phyloP scores from a whole-genome alignment of 805 yeast genomes.

The Grigorovia transvaalensis region DNA sequence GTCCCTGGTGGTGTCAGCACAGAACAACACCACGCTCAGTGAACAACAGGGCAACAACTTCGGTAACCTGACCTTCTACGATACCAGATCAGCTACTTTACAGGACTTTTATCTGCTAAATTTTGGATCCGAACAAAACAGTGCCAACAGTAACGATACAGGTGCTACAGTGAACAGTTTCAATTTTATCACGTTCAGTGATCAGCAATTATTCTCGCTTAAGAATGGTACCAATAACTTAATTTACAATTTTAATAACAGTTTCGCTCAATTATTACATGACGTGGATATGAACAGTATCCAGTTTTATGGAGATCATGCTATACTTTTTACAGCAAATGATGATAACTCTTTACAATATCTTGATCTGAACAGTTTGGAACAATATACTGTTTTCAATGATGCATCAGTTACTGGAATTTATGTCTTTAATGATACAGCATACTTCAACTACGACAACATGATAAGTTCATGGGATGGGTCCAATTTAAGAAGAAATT shows the following conservation, averaged over 20 bases:
- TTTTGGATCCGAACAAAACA: background rate
- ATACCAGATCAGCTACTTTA: background rate
- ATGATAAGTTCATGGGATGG: background rate
- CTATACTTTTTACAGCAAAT: background rate
- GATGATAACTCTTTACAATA: conserved; percentile 14
- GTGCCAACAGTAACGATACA: background rate
- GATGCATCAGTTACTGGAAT: background rate
- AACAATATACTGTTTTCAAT: background rate
- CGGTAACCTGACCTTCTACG: background rate
- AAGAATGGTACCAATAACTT: background rate
- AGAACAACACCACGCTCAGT: background rate
- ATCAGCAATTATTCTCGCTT: background rate
- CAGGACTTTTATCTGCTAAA: background rate
- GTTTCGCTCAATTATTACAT: background rate
- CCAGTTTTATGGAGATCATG: background rate
- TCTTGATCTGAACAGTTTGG: background rate
- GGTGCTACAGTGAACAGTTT: background rate
- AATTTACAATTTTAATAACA: background rate
- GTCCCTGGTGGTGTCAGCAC: background rate
- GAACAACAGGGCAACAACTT: background rate
- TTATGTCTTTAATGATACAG: background rate
- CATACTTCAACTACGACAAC: background rate
- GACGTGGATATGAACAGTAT: background rate
- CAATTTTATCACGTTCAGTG: background rate
- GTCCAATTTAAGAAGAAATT: background rate